Base-by-base conservation (phyloP, 352 stramenopile genomes). In the Pythium phragmitis region DNA sequence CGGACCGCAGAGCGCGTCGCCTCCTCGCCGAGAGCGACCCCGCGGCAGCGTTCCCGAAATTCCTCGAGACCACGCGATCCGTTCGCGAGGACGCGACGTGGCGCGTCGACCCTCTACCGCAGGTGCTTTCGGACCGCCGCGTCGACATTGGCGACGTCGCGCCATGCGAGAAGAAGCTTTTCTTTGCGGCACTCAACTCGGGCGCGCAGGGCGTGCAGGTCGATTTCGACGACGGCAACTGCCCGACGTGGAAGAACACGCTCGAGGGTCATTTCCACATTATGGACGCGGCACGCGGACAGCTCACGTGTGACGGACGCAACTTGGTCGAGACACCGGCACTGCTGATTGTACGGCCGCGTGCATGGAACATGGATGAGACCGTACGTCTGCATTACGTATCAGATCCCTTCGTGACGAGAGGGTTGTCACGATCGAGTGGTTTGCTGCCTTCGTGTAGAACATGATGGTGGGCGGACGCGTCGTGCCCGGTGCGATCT, bases 331-430 rank as follows among this genome's bases (percentile, higher is more conserved):
- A 69, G 1, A 67, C 74, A 19, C 85, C 82, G 16, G 89, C 94
- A 37, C 82, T 96, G 46, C 77, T 98, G n/a, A 78, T 99, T 46
- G 79, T 98, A 41, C 91, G 96, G 30, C 96, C 89, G 21, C 72
- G 96, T 30, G 94, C 94, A 34, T 98, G 94, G 94, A 97, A 99
- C 67, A 90, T 98, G 69, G 92, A 98, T 64, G 96, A 99, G 75
- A 90, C 82, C 64, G 92, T 89, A 48, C 2, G 71, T 58, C 26
- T 30, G 26, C 26, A 3, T 30, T 30, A 30, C 26, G 26, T 30
- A 30, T 30, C 26, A 1, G 26, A 30, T 30, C 26, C 26, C 26
- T 3, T 30, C 26, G 26, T 30, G 26, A 30, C 26, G 26, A 30
- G 26, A 30, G 26, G 26, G 19, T 46, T 39, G 3, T 39, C 7